These are phyloP conservation scores for Trichoderma erinaceum DNA, from an alignment of 495 filamentous ascomycete species.

Conservation along the genomic window DNA sequence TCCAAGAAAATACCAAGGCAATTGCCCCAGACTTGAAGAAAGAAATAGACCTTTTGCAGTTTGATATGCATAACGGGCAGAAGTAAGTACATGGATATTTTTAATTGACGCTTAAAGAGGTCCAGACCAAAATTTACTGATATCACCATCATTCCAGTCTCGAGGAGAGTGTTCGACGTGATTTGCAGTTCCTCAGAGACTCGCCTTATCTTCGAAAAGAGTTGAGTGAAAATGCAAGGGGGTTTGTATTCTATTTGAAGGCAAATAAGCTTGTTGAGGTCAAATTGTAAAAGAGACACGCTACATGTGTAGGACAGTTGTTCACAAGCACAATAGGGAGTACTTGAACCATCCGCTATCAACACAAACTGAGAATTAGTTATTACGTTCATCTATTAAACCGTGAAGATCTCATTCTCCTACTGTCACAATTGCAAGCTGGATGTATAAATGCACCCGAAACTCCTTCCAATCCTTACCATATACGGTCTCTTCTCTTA, in stretches of 20 bases:
- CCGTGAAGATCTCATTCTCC: too few relatives aligned
- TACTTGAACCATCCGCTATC: too few relatives aligned
- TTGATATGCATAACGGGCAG: neutral
- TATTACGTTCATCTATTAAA: too few relatives aligned
- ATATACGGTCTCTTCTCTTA: too few relatives aligned
- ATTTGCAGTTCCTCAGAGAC: neutral
- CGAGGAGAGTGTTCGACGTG: neutral
- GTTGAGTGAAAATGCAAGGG: neutral
- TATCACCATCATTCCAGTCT: neutral
- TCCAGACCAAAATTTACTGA: too few relatives aligned
- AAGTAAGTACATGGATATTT: neutral
- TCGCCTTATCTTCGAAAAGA: neutral
- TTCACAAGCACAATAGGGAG: too few relatives aligned
- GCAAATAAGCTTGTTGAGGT: neutral
- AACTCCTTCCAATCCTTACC: too few relatives aligned
- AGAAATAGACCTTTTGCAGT: neutral
- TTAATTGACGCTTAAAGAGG: too few relatives aligned
- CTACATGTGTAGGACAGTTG: neutral
- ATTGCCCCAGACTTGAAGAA: neutral
- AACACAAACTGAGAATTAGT: too few relatives aligned
- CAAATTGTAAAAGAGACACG: neutral
- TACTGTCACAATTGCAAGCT: too few relatives aligned
- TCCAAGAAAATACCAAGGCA: neutral
- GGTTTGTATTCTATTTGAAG: neutral
- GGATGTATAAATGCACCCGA: too few relatives aligned